Evolutionary conservation across 345 rosid genomes (phyloP), one percentile per base, ranked within the genome.

Genomic region (Eucalyptus erythrocorys): DNA sequence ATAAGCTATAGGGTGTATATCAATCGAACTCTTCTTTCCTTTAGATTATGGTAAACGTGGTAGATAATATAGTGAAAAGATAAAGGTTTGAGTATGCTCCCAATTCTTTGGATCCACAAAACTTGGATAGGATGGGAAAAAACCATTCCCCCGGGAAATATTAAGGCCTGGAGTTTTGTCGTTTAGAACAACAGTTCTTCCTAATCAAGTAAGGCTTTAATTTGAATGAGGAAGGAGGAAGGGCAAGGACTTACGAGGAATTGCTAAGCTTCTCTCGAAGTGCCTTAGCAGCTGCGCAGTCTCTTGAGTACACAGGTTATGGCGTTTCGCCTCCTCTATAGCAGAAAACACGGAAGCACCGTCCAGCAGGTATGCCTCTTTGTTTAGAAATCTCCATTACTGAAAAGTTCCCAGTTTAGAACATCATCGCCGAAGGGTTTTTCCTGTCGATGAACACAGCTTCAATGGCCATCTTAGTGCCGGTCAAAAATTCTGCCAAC

Each of bases 61-160:
- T 1, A n/a, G 5, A 64, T n/a, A 15, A 14, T n/a, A n/a, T 7
- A n/a, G 5, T 7, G 3, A 6, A 13, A 1, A 15, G 37, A 32
- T 32, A 68, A 68, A 15, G 6, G 8, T 27, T 15, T 66, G 1
- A n/a, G 2, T n/a, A n/a, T 34, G 42, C 13, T 32, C 42, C 5
- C 19, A 64, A n/a, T 64, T n/a, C 4, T 2, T 2, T n/a, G 10
- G 76, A 64, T n/a, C 19, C 2, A 3, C 21, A 8, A 64, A 64
- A n/a, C 2, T 32, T 1, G 3, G 10, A n/a, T n/a, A 4, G 19
- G 21, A 30, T 64, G 21, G 0, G 37, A n/a, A 64, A 64, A n/a
- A 64, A 13, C 9, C 71, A 30, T 64, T n/a, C 71, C 71, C 17
- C 8, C 5, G 16, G 19, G 9, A 13, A 14, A 13, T 14, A n/a